Conservation (phyloP, 768 basidiomycete species). For the Kwoniella shandongensis region DNA sequence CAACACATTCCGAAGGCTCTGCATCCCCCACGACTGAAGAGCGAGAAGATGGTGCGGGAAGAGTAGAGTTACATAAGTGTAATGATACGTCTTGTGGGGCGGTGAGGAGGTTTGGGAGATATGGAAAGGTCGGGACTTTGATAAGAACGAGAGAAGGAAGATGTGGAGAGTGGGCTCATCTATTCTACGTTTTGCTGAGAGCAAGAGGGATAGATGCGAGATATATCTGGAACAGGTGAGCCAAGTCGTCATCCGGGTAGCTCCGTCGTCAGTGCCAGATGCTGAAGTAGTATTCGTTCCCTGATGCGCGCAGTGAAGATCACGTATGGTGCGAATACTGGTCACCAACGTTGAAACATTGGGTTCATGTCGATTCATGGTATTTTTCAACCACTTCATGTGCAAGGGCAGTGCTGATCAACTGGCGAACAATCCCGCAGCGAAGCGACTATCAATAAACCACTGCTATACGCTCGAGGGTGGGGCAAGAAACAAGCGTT, state of each 20-base stretch:
- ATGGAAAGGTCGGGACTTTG: conserved; percentile 48
- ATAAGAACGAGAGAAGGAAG: conserved; percentile 52
- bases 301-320: conserved; percentile 52
- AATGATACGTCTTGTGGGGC: conserved; percentile 31
- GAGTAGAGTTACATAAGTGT: conserved; percentile 55
- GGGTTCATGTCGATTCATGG: conserved; percentile 57
- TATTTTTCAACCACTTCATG: conserved; percentile 23
- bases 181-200: conserved; percentile 54
- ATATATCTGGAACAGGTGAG: conserved; percentile 52
- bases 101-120: conserved; percentile 51
- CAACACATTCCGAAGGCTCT: conserved; percentile 29
- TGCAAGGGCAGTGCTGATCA: no score
- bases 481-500: conserved; percentile 57
- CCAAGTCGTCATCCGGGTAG: neutral
- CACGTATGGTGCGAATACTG: conserved; percentile 57
- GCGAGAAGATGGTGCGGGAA: conserved; percentile 48
- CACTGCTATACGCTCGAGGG: conserved; percentile 54
- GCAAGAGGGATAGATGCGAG: conserved; percentile 52
- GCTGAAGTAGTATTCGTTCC: neutral
- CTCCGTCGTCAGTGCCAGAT: no score
- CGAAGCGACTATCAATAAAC: conserved; percentile 54
- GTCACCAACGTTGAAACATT: conserved; percentile 47
- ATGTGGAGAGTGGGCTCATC: conserved; percentile 56
- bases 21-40: conserved; percentile 45
- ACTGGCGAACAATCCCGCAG: no score